Percentiles rank a stretch among this genome's conserved stretches.
phyloP scores from a whole-genome alignment of 139 green algal genomes.

The Marvania coccoides region DNA sequence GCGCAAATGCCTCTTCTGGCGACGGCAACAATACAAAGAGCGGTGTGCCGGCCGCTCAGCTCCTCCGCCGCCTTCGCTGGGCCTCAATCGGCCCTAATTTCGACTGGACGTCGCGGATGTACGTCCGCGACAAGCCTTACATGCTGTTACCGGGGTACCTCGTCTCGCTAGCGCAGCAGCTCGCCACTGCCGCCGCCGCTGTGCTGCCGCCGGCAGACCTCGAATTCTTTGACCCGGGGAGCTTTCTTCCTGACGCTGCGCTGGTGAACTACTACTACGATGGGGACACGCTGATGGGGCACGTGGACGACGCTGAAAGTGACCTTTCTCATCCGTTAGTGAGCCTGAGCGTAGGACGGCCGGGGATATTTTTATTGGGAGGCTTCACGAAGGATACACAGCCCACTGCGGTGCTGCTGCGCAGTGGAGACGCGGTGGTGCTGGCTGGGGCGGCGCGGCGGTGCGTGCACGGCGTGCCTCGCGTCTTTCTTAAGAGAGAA shows the following conservation, averaged over 20 bases:
- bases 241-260: conserved; percentile 68
- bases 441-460: conserved; percentile 49
- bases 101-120: conserved; percentile 66
- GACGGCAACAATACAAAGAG: no score
- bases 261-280: conserved; percentile 83
- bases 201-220: neutral
- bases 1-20: no score
- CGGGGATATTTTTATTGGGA: conserved; percentile 81
- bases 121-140: conserved; percentile 34
- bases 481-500: conserved; percentile 18
- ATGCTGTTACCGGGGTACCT: conserved; percentile 24
- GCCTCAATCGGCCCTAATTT: conserved; percentile 68
- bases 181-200: neutral
- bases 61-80: conserved; percentile 79
- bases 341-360: conserved; percentile 69
- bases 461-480: conserved; percentile 69
- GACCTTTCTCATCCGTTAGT: conserved; percentile 77
- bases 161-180: conserved; percentile 3
- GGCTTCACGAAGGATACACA: conserved; percentile 39
- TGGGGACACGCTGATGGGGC: conserved; percentile 74
- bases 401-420: conserved; percentile 67
- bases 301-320: conserved; percentile 81
- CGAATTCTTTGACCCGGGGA: neutral
- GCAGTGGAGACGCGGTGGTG: conserved; percentile 75
- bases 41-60: conserved; percentile 29